Evolutionary conservation across 805 yeast species (phyloP).

Genomic region (Hanseniaspora thailandica): DNA sequence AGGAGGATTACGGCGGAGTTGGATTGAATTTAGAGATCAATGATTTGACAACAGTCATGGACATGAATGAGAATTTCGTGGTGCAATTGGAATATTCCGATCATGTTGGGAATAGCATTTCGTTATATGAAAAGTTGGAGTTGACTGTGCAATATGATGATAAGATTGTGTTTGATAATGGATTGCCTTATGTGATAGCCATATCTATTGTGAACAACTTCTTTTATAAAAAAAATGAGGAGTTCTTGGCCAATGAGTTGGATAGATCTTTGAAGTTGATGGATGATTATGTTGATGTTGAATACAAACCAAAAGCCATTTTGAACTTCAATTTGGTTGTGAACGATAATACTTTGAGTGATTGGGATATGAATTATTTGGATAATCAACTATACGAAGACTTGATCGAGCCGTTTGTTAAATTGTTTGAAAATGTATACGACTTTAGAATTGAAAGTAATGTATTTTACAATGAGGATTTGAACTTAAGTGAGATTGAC

Average conservation of each 20-base stretch:
- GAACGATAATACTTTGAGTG: constrained; percentile 54
- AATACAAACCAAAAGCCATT: constrained; percentile 51
- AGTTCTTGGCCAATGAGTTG: constrained; percentile 20
- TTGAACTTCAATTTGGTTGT: constrained; percentile 62
- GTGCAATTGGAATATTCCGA: constrained; percentile 33
- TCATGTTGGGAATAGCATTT: constrained; percentile 35
- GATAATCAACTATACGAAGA: constrained; percentile 32
- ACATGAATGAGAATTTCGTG: constrained; percentile 21
- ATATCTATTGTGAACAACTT: constrained; percentile 40
- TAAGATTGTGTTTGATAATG: constrained; percentile 30
- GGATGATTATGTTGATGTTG: constrained; percentile 21
- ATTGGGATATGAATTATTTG: constrained; percentile 56
- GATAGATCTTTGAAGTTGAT: constrained; percentile 15
- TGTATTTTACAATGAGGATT: constrained; percentile 47
- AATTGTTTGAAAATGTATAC: constrained; percentile 42
- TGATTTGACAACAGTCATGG: neutral
- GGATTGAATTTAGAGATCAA: constrained; percentile 28
- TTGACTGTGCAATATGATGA: constrained; percentile 11
- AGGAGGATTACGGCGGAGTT: constrained; percentile 23
- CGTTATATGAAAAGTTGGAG: constrained; percentile 7
- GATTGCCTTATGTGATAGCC: constrained; percentile 50
- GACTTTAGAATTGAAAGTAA: constrained; percentile 72
- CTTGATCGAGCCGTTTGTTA: constrained; percentile 45
- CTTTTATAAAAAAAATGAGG: constrained; percentile 33
- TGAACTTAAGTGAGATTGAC: constrained; percentile 23